Conservation (phyloP, 139 green algal species). For the Klebsormidium nitens region DNA sequence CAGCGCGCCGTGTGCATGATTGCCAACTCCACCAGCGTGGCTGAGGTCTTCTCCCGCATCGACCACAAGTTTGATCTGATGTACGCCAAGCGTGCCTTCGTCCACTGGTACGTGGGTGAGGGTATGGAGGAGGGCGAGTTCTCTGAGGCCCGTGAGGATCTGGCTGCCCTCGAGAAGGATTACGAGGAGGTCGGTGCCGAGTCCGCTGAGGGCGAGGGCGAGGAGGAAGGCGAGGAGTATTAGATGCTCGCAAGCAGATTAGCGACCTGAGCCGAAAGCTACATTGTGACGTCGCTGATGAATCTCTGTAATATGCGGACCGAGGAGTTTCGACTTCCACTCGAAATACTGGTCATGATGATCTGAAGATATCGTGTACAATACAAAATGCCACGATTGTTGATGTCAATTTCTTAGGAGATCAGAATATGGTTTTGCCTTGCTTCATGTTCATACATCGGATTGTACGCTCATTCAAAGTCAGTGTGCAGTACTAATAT, state of each 20-base stretch:
- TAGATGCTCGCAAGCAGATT: conserved; percentile 48
- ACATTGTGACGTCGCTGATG: too few species aligned
- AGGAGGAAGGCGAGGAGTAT: conserved; percentile 83
- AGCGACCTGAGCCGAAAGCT: too few species aligned
- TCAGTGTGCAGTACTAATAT: too few species aligned
- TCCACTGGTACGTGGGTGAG: conserved; percentile 99
- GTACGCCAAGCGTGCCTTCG: conserved; percentile 99
- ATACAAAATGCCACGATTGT: too few species aligned
- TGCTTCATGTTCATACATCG: too few species aligned
- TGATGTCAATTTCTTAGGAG: too few species aligned
- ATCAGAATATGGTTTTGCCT: too few species aligned
- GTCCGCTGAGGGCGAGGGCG: conserved; percentile 64
- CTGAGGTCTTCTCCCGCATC: conserved; percentile 95
- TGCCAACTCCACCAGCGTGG: conserved; percentile 97
- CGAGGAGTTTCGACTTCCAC: too few species aligned
- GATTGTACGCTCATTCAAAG: too few species aligned
- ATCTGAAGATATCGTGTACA: too few species aligned
- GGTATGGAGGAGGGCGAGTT: conserved; percentile 93
- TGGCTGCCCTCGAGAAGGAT: conserved; percentile 97
- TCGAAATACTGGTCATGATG: too few species aligned
- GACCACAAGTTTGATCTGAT: conserved; percentile 99
- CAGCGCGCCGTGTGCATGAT: conserved; percentile 99
- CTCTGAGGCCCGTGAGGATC: conserved; percentile 85
- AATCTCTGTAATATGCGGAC: too few species aligned
- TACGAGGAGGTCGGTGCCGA: conserved; percentile 96